Evolutionary conservation across 441 rosid species (phyloP).

Genomic region (Populus hybrid): DNA sequence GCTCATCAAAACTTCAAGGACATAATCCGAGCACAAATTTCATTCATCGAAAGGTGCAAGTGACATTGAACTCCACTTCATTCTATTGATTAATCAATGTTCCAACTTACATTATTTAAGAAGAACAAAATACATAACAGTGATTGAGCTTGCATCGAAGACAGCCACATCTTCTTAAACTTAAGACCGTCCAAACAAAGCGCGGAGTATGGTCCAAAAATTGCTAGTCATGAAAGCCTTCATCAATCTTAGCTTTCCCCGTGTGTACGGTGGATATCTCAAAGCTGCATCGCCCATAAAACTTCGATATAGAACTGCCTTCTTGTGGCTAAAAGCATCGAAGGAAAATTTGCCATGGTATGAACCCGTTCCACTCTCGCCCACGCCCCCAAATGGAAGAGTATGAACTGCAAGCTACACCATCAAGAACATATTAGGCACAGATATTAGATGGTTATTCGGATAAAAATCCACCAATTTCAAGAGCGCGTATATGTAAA

Average conservation of each 20-base stretch:
- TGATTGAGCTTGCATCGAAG: neutral
- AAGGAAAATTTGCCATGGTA: constrained; percentile 82
- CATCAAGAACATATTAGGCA: constrained; percentile 9
- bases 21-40: neutral
- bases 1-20: neutral
- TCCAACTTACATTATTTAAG: neutral
- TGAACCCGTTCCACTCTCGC: constrained; percentile 74
- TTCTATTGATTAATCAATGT: neutral
- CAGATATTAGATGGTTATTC: constrained; percentile 9
- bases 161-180: constrained; percentile 12
- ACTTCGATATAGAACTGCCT: constrained; percentile 56
- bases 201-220: constrained; percentile 22
- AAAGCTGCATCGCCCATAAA: constrained; percentile 42
- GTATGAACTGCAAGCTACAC: constrained; percentile 51
- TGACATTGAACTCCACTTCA: neutral
- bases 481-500: neutral
- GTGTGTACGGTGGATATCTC: constrained; percentile 69
- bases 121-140: neutral
- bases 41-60: neutral
- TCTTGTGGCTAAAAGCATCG: constrained; percentile 73
- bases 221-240: constrained; percentile 38
- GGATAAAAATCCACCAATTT: neutral
- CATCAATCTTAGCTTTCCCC: constrained; percentile 38
- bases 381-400: constrained; percentile 84
- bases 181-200: constrained; percentile 33